These are phyloP conservation scores for Nematocida sp. DNA, from an alignment of 371 early-diverging fungal genomes.

Conservation along the genomic window DNA sequence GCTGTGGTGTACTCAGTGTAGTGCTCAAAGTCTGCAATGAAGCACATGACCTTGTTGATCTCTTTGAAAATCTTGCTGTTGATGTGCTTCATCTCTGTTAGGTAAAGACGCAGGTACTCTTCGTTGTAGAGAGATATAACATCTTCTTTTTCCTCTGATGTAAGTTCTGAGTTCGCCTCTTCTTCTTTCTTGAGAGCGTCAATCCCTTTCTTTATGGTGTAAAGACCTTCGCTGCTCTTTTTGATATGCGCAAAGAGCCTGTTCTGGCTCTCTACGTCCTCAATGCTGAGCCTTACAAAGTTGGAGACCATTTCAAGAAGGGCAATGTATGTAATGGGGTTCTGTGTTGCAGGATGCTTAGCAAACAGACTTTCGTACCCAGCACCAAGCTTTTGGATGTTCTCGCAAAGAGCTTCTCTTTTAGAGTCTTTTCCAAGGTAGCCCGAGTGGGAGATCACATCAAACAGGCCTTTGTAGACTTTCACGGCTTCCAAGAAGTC, in stretches of 20 bases:
- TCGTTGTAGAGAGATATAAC: no score
- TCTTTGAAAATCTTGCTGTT: constrained; percentile 5
- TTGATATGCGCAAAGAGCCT: neutral
- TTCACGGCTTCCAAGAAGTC: neutral
- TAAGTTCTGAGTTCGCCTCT: no score
- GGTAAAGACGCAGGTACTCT: constrained; percentile 23
- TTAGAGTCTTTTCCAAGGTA: neutral
- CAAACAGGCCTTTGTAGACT: neutral
- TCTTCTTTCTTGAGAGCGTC: neutral
- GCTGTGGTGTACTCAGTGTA: neutral
- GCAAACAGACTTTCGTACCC: constrained; percentile 13
- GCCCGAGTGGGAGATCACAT: neutral
- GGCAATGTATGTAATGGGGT: neutral
- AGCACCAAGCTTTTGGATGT: neutral
- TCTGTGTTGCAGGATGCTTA: no score
- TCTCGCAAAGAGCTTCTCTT: constrained; percentile 3
- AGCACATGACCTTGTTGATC: constrained; percentile 19
- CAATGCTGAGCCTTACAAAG: neutral
- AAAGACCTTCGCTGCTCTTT: neutral
- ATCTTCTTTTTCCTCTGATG: no score
- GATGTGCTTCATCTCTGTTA: neutral
- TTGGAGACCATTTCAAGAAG: neutral
- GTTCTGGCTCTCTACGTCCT: neutral
- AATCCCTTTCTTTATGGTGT: neutral
- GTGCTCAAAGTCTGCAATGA: constrained; percentile 38